Conservation (phyloP, 768 basidiomycete species). For the Sporobolomyces pararoseus region DNA sequence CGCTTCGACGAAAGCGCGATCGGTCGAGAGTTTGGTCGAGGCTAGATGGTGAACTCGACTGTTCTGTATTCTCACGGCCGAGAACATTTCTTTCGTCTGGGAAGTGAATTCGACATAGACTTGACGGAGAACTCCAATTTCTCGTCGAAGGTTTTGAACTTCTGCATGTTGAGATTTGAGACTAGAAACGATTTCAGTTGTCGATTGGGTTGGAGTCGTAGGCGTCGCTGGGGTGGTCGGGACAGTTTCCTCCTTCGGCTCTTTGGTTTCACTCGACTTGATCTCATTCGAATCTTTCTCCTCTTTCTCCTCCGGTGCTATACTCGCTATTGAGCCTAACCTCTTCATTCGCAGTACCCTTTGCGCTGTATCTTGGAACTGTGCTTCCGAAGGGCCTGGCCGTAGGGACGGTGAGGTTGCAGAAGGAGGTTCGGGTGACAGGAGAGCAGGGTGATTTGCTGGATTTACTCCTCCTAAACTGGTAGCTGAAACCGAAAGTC, state of each 20-base stretch:
- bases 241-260: neutral
- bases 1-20: slow-evolving; percentile 79
- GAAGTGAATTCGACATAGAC: slow-evolving; percentile 90
- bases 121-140: slow-evolving; percentile 89
- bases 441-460: neutral
- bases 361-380: slow-evolving; percentile 42
- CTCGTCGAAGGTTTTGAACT: slow-evolving; percentile 86
- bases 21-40: slow-evolving; percentile 72
- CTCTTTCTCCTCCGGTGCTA: slow-evolving; percentile 68
- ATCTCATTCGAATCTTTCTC: slow-evolving; percentile 56
- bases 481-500: slow-evolving; percentile 55
- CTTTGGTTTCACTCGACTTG: neutral
- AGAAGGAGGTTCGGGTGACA: slow-evolving; percentile 15
- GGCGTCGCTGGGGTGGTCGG: slow-evolving; percentile 9
- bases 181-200: slow-evolving; percentile 28
- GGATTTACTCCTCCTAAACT: too few species aligned
- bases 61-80: slow-evolving; percentile 73
- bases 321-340: slow-evolving; percentile 41
- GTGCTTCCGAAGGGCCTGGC: slow-evolving; percentile 20
- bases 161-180: slow-evolving; percentile 91
- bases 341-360: slow-evolving; percentile 32
- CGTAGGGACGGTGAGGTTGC: slow-evolving; percentile 45
- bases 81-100: slow-evolving; percentile 80
- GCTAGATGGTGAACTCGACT: slow-evolving; percentile 83
- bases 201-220: slow-evolving; percentile 4